phyloP scores from a whole-genome alignment of 1,139 yeast species.

The Zygosaccharomyces pseudobailii region DNA sequence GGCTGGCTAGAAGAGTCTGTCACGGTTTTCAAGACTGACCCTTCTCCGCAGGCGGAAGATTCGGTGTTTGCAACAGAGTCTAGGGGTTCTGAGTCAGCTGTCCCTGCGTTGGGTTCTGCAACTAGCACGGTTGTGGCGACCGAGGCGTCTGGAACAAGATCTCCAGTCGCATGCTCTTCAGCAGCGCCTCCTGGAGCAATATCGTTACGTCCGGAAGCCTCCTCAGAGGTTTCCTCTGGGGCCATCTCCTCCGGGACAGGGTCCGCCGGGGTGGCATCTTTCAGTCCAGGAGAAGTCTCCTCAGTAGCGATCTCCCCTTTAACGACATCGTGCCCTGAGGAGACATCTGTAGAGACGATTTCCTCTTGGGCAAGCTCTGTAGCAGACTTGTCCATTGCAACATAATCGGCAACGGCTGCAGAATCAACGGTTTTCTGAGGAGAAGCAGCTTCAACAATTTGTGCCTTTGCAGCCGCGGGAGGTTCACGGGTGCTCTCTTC shows the following conservation, averaged over 20 bases:
- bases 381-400: not conserved
- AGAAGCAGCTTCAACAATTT: too few relatives aligned
- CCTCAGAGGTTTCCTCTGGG: not conserved
- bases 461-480: constrained; percentile 4
- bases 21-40: not conserved
- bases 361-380: constrained; percentile 4
- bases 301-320: too few relatives aligned
- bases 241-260: not conserved
- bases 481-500: not conserved
- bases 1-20: not conserved
- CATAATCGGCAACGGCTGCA: too few relatives aligned
- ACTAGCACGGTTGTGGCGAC: too few relatives aligned
- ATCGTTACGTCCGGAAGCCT: not conserved
- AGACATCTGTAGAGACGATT: constrained; percentile 8
- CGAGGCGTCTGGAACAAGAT: too few relatives aligned
- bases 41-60: not conserved
- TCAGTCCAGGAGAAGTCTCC: too few relatives aligned
- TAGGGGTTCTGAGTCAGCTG: not conserved
- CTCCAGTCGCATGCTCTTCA: too few relatives aligned
- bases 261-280: not conserved
- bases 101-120: too few relatives aligned
- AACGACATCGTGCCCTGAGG: not conserved
- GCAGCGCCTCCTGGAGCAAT: not conserved
- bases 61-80: too few relatives aligned
- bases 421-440: too few relatives aligned